A percentile compares a stretch with the other conserved stretches of the same genome.
Evolutionary conservation across 352 stramenopile species (phyloP).

Genomic region (Globisporangium cystogenes): DNA sequence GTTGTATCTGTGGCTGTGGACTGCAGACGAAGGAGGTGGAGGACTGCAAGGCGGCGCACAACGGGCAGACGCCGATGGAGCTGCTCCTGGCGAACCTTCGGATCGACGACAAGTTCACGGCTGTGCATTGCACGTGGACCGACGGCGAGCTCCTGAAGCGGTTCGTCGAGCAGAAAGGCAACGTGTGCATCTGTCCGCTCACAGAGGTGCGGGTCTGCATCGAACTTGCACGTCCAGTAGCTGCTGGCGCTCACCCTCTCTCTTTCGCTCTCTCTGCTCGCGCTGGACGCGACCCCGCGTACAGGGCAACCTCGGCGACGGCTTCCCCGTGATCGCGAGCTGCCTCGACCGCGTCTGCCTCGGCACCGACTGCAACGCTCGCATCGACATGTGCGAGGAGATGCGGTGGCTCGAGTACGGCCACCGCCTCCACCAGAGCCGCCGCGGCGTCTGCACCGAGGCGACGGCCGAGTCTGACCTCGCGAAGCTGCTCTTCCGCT

Average conservation of each 20-base stretch:
- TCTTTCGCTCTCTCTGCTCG: not conserved
- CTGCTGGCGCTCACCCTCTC: too few species aligned
- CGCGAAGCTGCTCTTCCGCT: constrained; percentile 57
- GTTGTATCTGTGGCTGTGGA: constrained; percentile 1
- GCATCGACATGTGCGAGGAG: constrained; percentile 80
- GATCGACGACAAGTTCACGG: constrained; percentile 71
- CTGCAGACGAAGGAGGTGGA: constrained; percentile 62
- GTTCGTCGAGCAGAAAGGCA: constrained; percentile 55
- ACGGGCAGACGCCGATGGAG: constrained; percentile 55
- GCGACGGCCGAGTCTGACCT: constrained; percentile 47
- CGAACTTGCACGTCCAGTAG: too few species aligned
- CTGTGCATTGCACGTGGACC: constrained; percentile 75
- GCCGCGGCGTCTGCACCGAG: constrained; percentile 57
- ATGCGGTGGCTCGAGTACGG: constrained; percentile 81
- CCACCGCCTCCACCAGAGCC: constrained; percentile 57
- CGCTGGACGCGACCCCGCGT: too few species aligned
- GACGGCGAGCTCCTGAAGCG: constrained; percentile 42
- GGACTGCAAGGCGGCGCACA: constrained; percentile 57
- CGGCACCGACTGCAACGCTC: constrained; percentile 71
- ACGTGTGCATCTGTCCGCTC: constrained; percentile 72
- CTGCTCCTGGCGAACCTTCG: constrained; percentile 58
- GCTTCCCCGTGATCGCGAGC: constrained; percentile 61
- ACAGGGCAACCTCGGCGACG: constrained; percentile 63
- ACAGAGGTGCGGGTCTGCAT: constrained; percentile 59
- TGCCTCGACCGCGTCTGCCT: constrained; percentile 64